Base-by-base conservation (phyloP, 495 filamentous ascomycete species). In the Clohesyomyces aquaticus region DNA sequence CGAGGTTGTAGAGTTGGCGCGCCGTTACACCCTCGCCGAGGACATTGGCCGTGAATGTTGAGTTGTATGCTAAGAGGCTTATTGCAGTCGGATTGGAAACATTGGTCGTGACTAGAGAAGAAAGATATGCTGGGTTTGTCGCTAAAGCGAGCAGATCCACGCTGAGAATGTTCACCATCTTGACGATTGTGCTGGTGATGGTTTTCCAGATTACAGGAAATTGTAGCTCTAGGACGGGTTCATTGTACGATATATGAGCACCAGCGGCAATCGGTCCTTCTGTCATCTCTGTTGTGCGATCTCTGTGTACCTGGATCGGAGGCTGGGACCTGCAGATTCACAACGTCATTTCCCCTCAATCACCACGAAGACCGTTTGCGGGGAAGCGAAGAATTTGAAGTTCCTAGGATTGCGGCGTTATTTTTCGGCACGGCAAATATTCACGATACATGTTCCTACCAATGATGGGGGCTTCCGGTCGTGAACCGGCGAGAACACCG, bases 71-170 rank as follows among this genome's bases (percentile, higher is more conserved):
- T 10, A 75, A 63, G 32, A 75, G 70, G 0, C 59, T 49, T 41
- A 75, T 63, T 4, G 68, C 57, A 35, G 70, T 56, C 2, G 63
- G 63, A 26, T 61, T 66, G 0, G 56, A 50, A 26, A 43, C 32
- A 35, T 66, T 61, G 3, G 63, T 61, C 38, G 63, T 69, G 2
- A 67, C 67, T 21, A 65, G 65, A 35, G 61, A 60, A 49, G 62
- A 48, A 32, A 74, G 63, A 42, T 74, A 74, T 0, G 56, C 29
- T 11, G 68, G 61, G 60, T 69, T 71, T 18, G 65, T 69, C 10
- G 72, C 72, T 8, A 66, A 56, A 3, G 51, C 25, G 21, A 74
- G 67, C 46, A 74, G 66, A 56, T 74, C 66, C n/a, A 74, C 68
- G 59, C 64, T 27, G 2, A 69, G 68, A 11, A 74, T 63, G 49